Conservation (phyloP, 2,329 filamentous ascomycete species). For the Dactylella cylindrospora region DNA sequence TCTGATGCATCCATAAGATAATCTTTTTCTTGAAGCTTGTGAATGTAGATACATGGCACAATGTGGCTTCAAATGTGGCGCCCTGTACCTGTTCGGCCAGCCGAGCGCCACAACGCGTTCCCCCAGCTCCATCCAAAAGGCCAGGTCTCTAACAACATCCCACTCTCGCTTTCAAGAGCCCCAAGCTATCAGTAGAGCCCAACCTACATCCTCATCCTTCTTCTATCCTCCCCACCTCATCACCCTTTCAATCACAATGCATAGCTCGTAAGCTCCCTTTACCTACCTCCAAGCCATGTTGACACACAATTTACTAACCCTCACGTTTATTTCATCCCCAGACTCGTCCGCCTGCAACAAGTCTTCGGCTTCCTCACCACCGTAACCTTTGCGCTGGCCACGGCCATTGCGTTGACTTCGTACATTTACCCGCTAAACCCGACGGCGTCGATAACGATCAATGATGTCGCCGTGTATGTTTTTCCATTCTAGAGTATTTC, state of each 20-base stretch:
- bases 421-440: conserved; percentile 70
- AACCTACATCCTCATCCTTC: conserved; percentile 1
- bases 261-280: conserved; percentile 35
- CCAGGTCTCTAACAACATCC: conserved; percentile 24
- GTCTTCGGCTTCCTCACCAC: conserved; percentile 98
- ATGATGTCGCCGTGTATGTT: conserved; percentile 81
- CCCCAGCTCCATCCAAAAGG: conserved; percentile 26
- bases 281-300: not conserved
- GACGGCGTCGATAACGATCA: conserved; percentile 63
- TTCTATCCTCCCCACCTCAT: not conserved
- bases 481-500: not conserved
- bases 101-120: conserved; percentile 16
- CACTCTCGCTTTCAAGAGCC: conserved; percentile 19
- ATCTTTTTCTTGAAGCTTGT: conserved; percentile 3
- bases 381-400: conserved; percentile 78
- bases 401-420: conserved; percentile 78
- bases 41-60: conserved; percentile 23
- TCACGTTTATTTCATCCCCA: conserved; percentile 52
- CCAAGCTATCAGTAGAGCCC: conserved; percentile 11
- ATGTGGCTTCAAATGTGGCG: conserved; percentile 1
- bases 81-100: too few species aligned
- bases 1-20: too few species aligned
- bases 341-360: conserved; percentile 80
- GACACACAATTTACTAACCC: not conserved
- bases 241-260: conserved; percentile 25